Evolutionary conservation across 805 yeast genomes (phyloP), one percentile per base, ranked within the genome.

Genomic region (Metschnikowia baotianmanensis): DNA sequence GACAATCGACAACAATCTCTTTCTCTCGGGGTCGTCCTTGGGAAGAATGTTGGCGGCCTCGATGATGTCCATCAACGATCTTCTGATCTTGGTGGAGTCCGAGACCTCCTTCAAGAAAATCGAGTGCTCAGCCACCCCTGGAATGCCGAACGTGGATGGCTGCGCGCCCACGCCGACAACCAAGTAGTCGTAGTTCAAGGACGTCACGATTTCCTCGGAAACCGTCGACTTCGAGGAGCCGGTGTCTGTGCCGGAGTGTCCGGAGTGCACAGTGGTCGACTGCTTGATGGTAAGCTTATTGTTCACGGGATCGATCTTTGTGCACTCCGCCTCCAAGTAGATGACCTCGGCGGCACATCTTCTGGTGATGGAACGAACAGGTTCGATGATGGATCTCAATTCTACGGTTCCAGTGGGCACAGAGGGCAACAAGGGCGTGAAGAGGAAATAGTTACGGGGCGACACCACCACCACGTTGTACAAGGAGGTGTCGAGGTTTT

Each of bases 131-230:
- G 77, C 79, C 46, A 90, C 96, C 65, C 98, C 97, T 36, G 96
- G 95, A 51, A 86, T 90, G 58, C 96, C 96, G 56, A 89, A 91
- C 36, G 96, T 90, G 47, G 91, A 85, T 54, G 93, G 93, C 63
- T 85, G 86, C 40, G 97, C 96, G 63, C 98, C 98, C 43, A 91
- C 96, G 46, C 96, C 96, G 46, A 88, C 76, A 33, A 90, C 93
- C 51, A 90, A 74, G 65, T 86, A 86, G 62, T 90, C 98, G 59
- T 86, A 90, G 47, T 65, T 57, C 65, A 74, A 57, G 43, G 75
- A 61, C 16, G 77, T 66, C 38, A 63, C 54, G 47, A 78, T 72
- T 49, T 70, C 74, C 44, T 69, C 74, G 48, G 69, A 46, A 15
- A 65, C 61, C 25, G 69, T 65, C 12, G 70, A 58, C 51, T 65